A percentile compares a stretch with the other conserved stretches of the same genome.
phyloP scores from a whole-genome alignment of 176 grass and related monocot genomes.

The Chloris gayana region DNA sequence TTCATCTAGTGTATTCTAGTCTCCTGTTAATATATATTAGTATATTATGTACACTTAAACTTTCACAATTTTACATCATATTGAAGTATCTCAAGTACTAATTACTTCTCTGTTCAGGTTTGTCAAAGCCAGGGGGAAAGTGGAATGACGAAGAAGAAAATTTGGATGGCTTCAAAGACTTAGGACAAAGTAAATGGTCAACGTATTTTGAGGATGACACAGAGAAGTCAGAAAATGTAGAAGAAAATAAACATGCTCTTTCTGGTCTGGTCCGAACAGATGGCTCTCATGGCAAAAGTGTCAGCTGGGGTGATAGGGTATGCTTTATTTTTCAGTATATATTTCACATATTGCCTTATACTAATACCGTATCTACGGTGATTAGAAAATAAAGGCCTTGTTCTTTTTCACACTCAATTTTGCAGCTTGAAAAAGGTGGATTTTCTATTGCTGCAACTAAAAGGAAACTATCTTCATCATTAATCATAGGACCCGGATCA shows the following conservation, averaged over 20 bases:
- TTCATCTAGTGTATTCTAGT: slow-evolving; percentile 1
- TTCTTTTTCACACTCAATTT: slow-evolving; percentile 10
- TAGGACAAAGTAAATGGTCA: slow-evolving; percentile 95
- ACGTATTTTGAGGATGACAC: slow-evolving; percentile 80
- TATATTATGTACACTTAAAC: slow-evolving; percentile 5
- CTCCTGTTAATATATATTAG: slow-evolving; percentile 1
- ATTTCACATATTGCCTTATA: slow-evolving; percentile 10
- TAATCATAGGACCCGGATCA: slow-evolving; percentile 93
- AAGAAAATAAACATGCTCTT: slow-evolving; percentile 57
- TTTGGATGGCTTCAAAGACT: slow-evolving; percentile 56
- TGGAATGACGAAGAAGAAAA: slow-evolving; percentile 73
- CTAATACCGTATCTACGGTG: neutral
- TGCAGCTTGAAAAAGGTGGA: slow-evolving; percentile 73
- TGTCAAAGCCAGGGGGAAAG: slow-evolving; percentile 51
- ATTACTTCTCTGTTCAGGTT: slow-evolving; percentile 32
- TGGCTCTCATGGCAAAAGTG: slow-evolving; percentile 55
- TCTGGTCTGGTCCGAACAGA: slow-evolving; percentile 68
- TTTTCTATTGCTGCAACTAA: slow-evolving; percentile 90
- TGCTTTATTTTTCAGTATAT: slow-evolving; percentile 28
- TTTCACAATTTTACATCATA: slow-evolving; percentile 8
- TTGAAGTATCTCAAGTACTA: slow-evolving; percentile 12
- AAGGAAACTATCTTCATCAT: slow-evolving; percentile 60
- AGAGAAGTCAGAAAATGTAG: slow-evolving; percentile 41
- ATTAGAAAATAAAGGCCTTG: neutral
- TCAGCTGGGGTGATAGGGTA: slow-evolving; percentile 97